Base-by-base conservation (phyloP, 148 eudicot genomes). In the Spergularia marina region DNA sequence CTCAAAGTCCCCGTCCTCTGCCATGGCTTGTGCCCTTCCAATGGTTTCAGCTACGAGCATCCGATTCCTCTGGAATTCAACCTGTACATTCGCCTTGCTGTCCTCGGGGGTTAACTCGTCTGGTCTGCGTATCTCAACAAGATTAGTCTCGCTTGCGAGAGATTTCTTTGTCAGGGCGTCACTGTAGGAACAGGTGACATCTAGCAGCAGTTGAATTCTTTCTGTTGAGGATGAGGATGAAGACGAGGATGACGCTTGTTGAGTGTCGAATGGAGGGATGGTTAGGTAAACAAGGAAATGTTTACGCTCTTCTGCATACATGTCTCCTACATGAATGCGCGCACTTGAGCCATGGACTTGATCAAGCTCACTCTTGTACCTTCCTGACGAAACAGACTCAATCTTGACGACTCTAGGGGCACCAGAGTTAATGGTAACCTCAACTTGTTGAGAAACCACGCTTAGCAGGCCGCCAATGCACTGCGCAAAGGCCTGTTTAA, bases 391-490 rank as follows among this genome's bases (percentile, higher is more conserved):
- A 49, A 85, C 74, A n/a, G 84, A 78, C 16, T 17, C 30, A 20
- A 85, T 76, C n/a, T 53, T 53, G 6, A 72, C 68, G 7, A 47
- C 70, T 51, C 66, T 40, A 21, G 76, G 25, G 12, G 12, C 11
- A 0, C 44, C 56, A 8, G 69, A 12, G 10, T 62, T 34, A 54
- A 74, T 12, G 13, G 66, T 7, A 49, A 70, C 52, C 12, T 65
- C 72, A 12, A 85, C 76, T 20, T 80, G 74, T 60, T 85, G 83
- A 11, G 78, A 80, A 41, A 80, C 82, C 30, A 83, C 88, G 69
- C 88, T 85, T 30, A 85, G 67, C 15, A 85, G 79, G 10, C 88
- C 88, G 1, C 88, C 88, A 25, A 85, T 65, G 76, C 88, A 85
- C 64, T 76, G 83, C n/a, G 87, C 87, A 79, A 85, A 85, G 10